These are phyloP conservation scores for Populus davidiana DNA, from an alignment of 345 rosid species.

Conservation along the genomic window DNA sequence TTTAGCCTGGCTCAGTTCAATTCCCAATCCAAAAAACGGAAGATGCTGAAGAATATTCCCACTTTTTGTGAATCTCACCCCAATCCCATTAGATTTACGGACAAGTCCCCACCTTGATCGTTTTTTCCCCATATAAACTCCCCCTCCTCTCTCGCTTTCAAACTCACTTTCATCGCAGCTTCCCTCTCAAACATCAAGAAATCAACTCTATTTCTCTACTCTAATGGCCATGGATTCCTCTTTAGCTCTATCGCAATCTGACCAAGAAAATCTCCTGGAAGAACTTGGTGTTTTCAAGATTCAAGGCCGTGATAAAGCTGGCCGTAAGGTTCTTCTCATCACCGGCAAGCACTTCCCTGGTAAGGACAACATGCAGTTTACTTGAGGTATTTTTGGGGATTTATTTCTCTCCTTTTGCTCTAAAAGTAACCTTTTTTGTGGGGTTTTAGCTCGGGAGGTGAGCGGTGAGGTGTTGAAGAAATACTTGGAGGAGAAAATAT, in stretches of 20 bases:
- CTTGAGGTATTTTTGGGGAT: not conserved
- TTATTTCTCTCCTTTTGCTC: no score
- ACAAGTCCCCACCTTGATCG: not conserved
- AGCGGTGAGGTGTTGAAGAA: constrained; percentile 40
- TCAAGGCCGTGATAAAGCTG: constrained; percentile 70
- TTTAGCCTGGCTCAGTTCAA: not conserved
- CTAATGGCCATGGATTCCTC: not conserved
- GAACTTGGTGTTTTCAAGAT: constrained; percentile 62
- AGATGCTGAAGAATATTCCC: constrained; percentile 42
- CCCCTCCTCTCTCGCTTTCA: not conserved
- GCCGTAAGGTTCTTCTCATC: constrained; percentile 61
- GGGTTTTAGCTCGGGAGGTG: constrained; percentile 39
- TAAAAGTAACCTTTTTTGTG: not conserved
- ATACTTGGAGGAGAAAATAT: constrained; percentile 46
- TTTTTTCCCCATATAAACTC: not conserved
- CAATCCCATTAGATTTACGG: not conserved
- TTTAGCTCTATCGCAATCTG: constrained; percentile 4
- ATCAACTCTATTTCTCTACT: not conserved
- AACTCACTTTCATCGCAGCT: not conserved
- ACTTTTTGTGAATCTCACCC: not conserved
- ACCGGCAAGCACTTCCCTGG: constrained; percentile 63
- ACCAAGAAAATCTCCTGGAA: constrained; percentile 35
- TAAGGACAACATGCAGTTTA: constrained; percentile 5
- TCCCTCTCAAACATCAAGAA: constrained; percentile 12
- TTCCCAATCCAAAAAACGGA: constrained; percentile 24